Conservation (phyloP, 306 rosid species). For the Lathyrus aphaca region DNA sequence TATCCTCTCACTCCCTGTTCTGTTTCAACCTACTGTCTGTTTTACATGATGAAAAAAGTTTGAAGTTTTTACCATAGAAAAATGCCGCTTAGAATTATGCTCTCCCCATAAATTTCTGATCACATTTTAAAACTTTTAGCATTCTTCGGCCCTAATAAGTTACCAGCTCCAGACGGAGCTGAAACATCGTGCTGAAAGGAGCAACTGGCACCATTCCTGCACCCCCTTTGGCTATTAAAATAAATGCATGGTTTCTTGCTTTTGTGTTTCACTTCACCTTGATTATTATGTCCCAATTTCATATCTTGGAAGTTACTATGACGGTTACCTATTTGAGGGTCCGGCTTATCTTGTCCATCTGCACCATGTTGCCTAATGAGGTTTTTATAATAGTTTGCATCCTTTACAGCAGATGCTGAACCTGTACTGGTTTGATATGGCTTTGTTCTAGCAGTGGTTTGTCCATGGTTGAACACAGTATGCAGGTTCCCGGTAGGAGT, state of each 20-base stretch:
- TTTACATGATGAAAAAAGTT: not conserved
- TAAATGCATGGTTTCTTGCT: slow-evolving; percentile 60
- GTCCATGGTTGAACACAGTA: slow-evolving; percentile 36
- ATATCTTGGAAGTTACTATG: slow-evolving; percentile 45
- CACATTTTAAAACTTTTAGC: slow-evolving; percentile 60
- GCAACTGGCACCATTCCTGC: slow-evolving; percentile 68
- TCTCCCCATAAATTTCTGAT: slow-evolving; percentile 43
- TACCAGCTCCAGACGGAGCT: slow-evolving; percentile 40
- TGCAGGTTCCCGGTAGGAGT: not conserved
- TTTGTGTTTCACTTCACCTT: slow-evolving; percentile 51
- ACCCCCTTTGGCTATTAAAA: slow-evolving; percentile 67
- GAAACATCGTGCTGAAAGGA: slow-evolving; percentile 57
- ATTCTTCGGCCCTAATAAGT: slow-evolving; percentile 37
- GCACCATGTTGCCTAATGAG: slow-evolving; percentile 67
- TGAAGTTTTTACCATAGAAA: slow-evolving; percentile 4
- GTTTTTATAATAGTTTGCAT: slow-evolving; percentile 67
- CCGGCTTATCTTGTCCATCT: slow-evolving; percentile 49
- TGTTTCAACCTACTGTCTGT: not conserved
- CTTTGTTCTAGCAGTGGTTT: slow-evolving; percentile 27
- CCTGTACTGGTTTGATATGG: slow-evolving; percentile 39
- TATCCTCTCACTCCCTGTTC: not conserved
- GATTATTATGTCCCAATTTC: slow-evolving; percentile 48
- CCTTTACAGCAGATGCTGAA: slow-evolving; percentile 47
- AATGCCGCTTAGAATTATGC: not conserved
- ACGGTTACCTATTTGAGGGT: slow-evolving; percentile 48